Base-by-base conservation (phyloP, 192 early-diverging fungal species). In the Coemansia sp. region DNA sequence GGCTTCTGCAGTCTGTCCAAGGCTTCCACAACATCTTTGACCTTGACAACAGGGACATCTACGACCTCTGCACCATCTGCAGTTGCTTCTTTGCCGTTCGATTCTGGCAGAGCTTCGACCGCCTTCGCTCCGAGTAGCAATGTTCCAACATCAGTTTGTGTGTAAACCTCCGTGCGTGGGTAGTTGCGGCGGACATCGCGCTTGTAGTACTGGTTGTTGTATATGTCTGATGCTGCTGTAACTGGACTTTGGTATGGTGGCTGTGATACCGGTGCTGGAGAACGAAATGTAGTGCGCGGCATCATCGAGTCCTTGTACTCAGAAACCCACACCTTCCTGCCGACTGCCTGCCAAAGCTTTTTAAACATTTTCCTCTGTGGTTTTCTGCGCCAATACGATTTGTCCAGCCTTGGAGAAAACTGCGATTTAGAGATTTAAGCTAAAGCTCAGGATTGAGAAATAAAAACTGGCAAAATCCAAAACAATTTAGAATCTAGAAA, bases 151-250 rank as follows among this genome's bases (percentile, higher is more conserved):
- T 95, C 91, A 26, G 88, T 67, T 72, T 90, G 88, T 23, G 87
- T 90, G 66, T 92, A 95, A 15, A 92, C 86, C 45, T 89, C 89
- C 7, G 91, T 85, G 59, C 90, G 90, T 56, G 96, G 96, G 78
- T 92, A 96, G 79, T 92, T 90, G 74, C 96, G 89, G 68, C 96
- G 88, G 64, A 85, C 84, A 78, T 98, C 96, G 52, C 94, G 92
- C 72, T 89, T 87, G 77, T 85, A 96, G 84, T 98, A 98, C 64
- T 88, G 87, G 86, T 96, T 95, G 74, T 90, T 84, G 58, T 85
- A 86, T 30, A 97, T 79, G 58, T 85, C 84, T 60, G 86, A 89
- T 55, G 86, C 85, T 3, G 84, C 62, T 0, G 89, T 79, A 53
- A 83, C 28, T 74, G 83, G 68, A 81, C 81, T 66, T 79, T 85